A percentile compares a stretch with the other conserved stretches of the same genome.
These are phyloP conservation scores for Helicosporidium sp. DNA, from an alignment of 139 green algal species.

Conservation along the genomic window DNA sequence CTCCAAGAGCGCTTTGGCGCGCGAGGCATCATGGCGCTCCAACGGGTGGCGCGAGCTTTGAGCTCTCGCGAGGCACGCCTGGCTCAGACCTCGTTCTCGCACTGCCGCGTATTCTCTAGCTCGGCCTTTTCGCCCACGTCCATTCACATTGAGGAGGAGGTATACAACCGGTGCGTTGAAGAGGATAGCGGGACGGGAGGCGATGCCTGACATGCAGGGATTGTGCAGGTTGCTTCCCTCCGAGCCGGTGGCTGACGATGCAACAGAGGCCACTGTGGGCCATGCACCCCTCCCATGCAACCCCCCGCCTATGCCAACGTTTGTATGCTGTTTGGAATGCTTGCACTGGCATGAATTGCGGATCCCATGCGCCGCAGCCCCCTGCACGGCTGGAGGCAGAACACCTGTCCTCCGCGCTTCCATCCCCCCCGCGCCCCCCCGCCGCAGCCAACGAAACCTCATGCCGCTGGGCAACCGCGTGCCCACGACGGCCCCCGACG, in stretches of 20 bases:
- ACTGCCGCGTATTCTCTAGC: conserved; percentile 2
- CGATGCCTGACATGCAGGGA: not conserved
- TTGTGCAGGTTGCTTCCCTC: not conserved
- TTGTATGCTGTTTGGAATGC: conserved; percentile 8
- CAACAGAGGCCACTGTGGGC: not conserved
- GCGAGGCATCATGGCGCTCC: no score
- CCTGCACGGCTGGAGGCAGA: no score
- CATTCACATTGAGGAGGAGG: conserved; percentile 19
- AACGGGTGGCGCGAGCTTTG: no score
- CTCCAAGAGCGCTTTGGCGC: not conserved
- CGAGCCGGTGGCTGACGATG: not conserved
- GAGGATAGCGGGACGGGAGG: not conserved
- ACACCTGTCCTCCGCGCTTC: no score
- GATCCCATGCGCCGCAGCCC: no score
- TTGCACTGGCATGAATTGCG: no score
- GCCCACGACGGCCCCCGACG: conserved; percentile 35
- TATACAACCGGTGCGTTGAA: conserved; percentile 16
- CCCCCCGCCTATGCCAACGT: not conserved
- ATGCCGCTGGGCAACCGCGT: conserved; percentile 44
- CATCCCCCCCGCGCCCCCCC: no score
- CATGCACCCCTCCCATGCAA: not conserved
- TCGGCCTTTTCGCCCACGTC: not conserved
- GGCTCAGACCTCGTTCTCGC: no score
- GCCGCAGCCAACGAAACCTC: conserved; percentile 46
- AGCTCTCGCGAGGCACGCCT: no score